Base-by-base conservation (phyloP, 768 basidiomycete genomes). In the Hydnum rufescens region DNA sequence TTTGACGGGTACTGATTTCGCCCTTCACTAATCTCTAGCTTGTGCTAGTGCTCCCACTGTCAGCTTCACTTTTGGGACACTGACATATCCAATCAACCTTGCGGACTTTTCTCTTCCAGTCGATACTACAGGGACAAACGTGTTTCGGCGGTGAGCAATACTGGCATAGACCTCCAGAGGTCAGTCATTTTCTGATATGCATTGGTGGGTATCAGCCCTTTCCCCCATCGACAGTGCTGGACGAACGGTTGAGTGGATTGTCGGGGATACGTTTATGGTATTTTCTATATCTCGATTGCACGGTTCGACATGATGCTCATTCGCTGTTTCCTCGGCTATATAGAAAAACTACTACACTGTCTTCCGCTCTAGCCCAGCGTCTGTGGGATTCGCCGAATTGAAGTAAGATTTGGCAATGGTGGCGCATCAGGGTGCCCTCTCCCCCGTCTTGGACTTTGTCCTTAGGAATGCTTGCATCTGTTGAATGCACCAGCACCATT, bases 331-430 rank as follows among this genome's bases (percentile, higher is more conserved):
- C n/a, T n/a, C n/a, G n/a, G n/a, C n/a, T n/a, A n/a, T n/a, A n/a
- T n/a, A n/a, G n/a, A 57, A 57, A 43, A 57, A 57, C 36, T 55
- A 57, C 28, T 58, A 58, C 42, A 51, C 56, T 19, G 57, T 58
- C 5, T 58, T 30, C 53, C 47, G 55, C 4, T 51, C 25, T 22
- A 34, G 28, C 42, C 54, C 54, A 19, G 42, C 54, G 16, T 19
- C 54, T 23, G 54, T 55, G 32, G 54, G 54, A n/a, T 55, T 55
- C 25, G 54, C 54, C 8, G n/a, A n/a, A n/a, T n/a, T n/a, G n/a
- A n/a, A n/a, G n/a, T n/a, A n/a, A n/a, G n/a, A n/a, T n/a, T n/a
- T n/a, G n/a, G n/a, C n/a, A n/a, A n/a, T n/a, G n/a, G n/a, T n/a
- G n/a, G n/a, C n/a, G n/a, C n/a, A n/a, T n/a, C n/a, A n/a, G n/a